Conservation (phyloP, 768 basidiomycete species). For the Collybiopsis confluens region DNA sequence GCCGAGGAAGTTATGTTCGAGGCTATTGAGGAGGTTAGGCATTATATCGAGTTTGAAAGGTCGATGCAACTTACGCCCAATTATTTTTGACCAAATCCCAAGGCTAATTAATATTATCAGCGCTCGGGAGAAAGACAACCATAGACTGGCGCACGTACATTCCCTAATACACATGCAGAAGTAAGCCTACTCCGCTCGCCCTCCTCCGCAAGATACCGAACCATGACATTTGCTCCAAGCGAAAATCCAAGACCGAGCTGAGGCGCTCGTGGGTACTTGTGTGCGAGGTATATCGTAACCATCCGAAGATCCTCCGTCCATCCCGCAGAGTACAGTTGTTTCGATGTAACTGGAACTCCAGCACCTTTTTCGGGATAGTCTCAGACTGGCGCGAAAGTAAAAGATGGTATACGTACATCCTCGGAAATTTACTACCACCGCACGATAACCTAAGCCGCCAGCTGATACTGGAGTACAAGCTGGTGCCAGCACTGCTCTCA, state of each 20-base stretch:
- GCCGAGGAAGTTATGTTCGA: conserved; percentile 51
- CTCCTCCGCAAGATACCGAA: conserved; percentile 86
- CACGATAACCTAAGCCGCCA: conserved; percentile 90
- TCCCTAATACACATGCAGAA: conserved; percentile 67
- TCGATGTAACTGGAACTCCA: conserved; percentile 55
- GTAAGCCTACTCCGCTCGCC: conserved; percentile 55
- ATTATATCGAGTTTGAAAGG: neutral
- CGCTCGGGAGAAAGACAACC: conserved; percentile 2
- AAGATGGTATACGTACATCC: conserved; percentile 77
- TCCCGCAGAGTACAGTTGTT: conserved; percentile 80
- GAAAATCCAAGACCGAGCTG: conserved; percentile 90
- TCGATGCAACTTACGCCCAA: conserved; percentile 31
- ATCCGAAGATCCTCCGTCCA: conserved; percentile 87
- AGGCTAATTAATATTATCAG: too few relatives aligned
- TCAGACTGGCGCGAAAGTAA: neutral
- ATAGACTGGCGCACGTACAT: conserved; percentile 69
- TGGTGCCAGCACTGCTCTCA: conserved; percentile 74
- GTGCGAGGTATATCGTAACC: conserved; percentile 71
- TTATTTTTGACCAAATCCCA: conserved; percentile 53
- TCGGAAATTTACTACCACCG: conserved; percentile 87
- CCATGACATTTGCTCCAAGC: conserved; percentile 87
- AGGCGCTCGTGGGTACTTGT: conserved; percentile 72
- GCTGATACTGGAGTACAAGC: conserved; percentile 65
- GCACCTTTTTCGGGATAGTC: too few relatives aligned
- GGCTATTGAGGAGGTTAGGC: conserved; percentile 30